Evolutionary conservation across 2,329 filamentous ascomycete species (phyloP).

Genomic region (Verticillium nubilum): DNA sequence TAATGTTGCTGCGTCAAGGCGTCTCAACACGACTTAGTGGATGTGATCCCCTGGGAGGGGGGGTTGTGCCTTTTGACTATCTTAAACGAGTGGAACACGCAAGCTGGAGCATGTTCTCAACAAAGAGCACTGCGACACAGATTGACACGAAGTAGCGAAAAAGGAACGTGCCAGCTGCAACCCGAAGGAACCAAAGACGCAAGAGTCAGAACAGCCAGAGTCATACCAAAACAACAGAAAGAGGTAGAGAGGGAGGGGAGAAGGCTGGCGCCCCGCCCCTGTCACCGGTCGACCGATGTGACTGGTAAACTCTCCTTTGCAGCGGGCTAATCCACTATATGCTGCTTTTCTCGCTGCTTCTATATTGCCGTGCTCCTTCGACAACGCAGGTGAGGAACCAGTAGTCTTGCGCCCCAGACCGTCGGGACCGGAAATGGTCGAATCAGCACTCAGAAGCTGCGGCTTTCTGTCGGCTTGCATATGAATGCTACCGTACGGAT

Average conservation of each 20-base stretch:
- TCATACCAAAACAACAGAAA: not conserved
- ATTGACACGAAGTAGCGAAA: not conserved
- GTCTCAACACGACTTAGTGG: too few species aligned
- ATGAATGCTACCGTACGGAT: not conserved
- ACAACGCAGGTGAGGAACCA: slow-evolving; percentile 2
- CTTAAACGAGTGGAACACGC: too few species aligned
- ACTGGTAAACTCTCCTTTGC: slow-evolving; percentile 9
- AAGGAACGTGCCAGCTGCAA: too few species aligned
- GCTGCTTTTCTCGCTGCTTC: not conserved
- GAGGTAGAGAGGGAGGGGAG: not conserved
- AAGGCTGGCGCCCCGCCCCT: not conserved
- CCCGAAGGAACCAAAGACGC: too few species aligned
- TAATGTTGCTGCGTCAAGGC: too few species aligned
- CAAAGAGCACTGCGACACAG: too few species aligned
- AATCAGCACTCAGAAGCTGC: slow-evolving; percentile 10
- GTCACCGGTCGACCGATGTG: slow-evolving; percentile 1
- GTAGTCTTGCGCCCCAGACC: slow-evolving; percentile 3
- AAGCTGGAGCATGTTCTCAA: too few species aligned
- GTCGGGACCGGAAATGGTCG: slow-evolving; percentile 5
- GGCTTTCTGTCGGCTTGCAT: too few species aligned
- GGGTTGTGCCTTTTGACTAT: too few species aligned
- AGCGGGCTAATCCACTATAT: slow-evolving; percentile 13
- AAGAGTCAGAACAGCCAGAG: not conserved
- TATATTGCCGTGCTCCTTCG: not conserved
- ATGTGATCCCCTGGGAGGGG: too few species aligned